Base-by-base conservation (phyloP, 352 stramenopile genomes). In the Globisporangium nunn region DNA sequence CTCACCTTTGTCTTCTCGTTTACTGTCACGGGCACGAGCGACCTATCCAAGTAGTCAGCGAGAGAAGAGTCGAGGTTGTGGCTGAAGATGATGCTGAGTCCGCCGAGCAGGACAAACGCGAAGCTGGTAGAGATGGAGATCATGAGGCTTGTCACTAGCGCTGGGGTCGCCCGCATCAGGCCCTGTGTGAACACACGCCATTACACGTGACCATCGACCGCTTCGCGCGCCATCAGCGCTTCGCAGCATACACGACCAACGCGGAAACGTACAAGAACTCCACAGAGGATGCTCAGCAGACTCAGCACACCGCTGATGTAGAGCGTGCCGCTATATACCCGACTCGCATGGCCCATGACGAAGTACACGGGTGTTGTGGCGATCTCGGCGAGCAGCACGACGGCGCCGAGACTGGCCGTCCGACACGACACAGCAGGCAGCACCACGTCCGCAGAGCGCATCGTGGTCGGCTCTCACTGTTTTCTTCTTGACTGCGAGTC, bases 81-180 rank as follows among this genome's bases (percentile, higher is more conserved):
- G 29, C 62, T 62, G 49, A 78, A 87, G 48, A 91, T 58, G 45
- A 87, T 61, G 53, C 77, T 87, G 12, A 91, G 52, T 0, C 78
- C 78, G 33, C 77, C 75, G 7, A 86, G 68, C 15, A 88, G 45
- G 6, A 76, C 61, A 52, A 68, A 78, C 5, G 61, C 66, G 52
- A 86, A 87, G 37, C 67, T 64, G n/a, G 67, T 64, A 8, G 66
- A 73, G 55, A 86, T 67, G 1, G 70, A 56, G 10, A 84, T 31
- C 56, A 87, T 84, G 23, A 88, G 68, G 48, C 75, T 87, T n/a
- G 58, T 44, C 3, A 88, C 63, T 30, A 72, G 59, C 5, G 73
- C 58, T 7, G 81, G 75, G 4, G 78, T 89, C 6, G 75, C 80
- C 29, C 69, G 71, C 48, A 62, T 53, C 50, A 62, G 41, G 0